Percentiles rank a stretch among this genome's conserved stretches.
phyloP scores from a whole-genome alignment of 75 land plant species.

The Pinus taeda region DNA sequence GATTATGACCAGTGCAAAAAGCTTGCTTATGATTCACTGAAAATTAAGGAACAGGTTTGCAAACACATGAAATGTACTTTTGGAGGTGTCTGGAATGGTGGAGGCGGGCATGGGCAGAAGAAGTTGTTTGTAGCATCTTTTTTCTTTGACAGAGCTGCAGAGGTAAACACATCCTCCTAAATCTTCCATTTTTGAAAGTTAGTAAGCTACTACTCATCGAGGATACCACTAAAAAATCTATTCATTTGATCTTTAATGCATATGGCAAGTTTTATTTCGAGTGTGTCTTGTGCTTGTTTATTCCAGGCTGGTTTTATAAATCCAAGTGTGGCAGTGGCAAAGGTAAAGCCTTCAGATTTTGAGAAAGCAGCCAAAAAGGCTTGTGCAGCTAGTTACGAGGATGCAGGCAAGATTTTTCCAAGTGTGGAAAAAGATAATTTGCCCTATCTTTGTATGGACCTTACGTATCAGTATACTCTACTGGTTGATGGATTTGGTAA shows the following conservation, averaged over 20 bases:
- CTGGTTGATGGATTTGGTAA: slow-evolving; percentile 93
- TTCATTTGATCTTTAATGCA: neutral
- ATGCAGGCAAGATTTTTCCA: slow-evolving; percentile 50
- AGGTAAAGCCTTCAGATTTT: slow-evolving; percentile 60
- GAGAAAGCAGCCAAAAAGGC: slow-evolving; percentile 62
- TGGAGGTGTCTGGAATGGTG: slow-evolving; percentile 95
- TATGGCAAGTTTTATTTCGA: neutral
- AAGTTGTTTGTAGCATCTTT: slow-evolving; percentile 84
- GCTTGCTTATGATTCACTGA: slow-evolving; percentile 53
- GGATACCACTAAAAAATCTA: neutral
- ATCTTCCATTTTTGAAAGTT: neutral
- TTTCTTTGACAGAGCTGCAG: slow-evolving; percentile 84
- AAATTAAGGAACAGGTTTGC: slow-evolving; percentile 57
- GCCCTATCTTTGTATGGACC: slow-evolving; percentile 93
- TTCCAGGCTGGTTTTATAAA: slow-evolving; percentile 66
- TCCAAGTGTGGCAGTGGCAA: slow-evolving; percentile 34
- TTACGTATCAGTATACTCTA: slow-evolving; percentile 70
- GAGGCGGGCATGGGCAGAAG: slow-evolving; percentile 93
- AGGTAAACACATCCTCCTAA: slow-evolving; percentile 27
- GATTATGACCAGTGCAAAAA: slow-evolving; percentile 46
- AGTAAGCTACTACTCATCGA: neutral
- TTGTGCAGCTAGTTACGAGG: slow-evolving; percentile 48
- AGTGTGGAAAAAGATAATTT: slow-evolving; percentile 36
- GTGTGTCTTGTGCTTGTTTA: neutral
- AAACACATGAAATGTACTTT: slow-evolving; percentile 83